Conservation (phyloP, 2,329 filamentous ascomycete species). For the Aspergillus vadensis region DNA sequence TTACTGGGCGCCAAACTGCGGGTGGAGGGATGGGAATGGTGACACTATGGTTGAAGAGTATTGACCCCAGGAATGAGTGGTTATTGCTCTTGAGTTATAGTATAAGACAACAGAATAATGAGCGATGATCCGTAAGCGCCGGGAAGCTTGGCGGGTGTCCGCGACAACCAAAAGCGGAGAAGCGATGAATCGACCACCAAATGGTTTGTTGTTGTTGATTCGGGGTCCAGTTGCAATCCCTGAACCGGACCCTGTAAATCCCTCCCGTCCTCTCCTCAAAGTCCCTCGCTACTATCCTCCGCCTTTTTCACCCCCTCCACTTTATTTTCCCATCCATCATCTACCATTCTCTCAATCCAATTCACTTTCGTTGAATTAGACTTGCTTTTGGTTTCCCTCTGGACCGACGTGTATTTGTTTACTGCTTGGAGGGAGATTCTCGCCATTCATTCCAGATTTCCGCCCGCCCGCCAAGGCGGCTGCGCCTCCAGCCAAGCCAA, state of each 20-base stretch:
- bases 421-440: not conserved
- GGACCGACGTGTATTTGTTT: too few species aligned
- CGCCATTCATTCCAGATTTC: not conserved
- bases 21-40: too few species aligned
- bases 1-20: too few species aligned
- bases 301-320: not conserved
- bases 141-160: not conserved
- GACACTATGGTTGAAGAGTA: too few species aligned
- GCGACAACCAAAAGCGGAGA: not conserved
- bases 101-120: not conserved
- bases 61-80: too few species aligned
- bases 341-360: not conserved
- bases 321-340: not conserved
- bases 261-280: not conserved
- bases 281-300: not conserved
- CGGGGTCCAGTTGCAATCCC: not conserved
- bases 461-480: slow-evolving; percentile 14
- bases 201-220: too few species aligned
- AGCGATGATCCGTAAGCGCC: not conserved
- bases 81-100: too few species aligned
- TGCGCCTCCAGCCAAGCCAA: slow-evolving; percentile 9
- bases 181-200: too few species aligned
- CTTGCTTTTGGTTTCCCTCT: not conserved
- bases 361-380: not conserved
- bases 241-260: not conserved